Conservation (phyloP, 139 green algal species). For the Parachlorella kessleri region DNA sequence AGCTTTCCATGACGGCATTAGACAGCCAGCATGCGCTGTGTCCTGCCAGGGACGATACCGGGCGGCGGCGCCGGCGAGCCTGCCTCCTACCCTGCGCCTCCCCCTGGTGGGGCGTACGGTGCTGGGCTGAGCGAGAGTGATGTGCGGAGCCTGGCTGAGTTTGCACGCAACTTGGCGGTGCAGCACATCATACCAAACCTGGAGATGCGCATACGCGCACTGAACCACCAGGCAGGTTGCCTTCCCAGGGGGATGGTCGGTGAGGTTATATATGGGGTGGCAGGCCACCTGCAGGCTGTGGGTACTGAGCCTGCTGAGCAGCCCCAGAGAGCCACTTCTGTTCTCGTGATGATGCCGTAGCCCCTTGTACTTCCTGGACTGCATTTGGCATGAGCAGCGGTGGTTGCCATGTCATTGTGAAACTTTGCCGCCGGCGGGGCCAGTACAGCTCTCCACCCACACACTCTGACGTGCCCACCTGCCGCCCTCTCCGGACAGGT, state of each 20-base stretch:
- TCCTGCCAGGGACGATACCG: conserved; percentile 18
- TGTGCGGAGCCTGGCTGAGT: conserved; percentile 28
- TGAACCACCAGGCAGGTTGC: conserved; percentile 55
- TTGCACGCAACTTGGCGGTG: conserved; percentile 50
- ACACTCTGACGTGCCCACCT: too few relatives aligned
- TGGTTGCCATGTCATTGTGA: too few relatives aligned
- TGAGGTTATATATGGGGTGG: too few relatives aligned
- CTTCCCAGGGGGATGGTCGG: too few relatives aligned
- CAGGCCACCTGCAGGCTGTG: not conserved
- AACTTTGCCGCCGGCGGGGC: too few relatives aligned
- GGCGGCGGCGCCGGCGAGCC: conserved; percentile 47
- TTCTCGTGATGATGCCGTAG: too few relatives aligned
- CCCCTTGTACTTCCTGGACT: too few relatives aligned
- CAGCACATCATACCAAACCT: conserved; percentile 66
- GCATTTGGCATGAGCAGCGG: too few relatives aligned
- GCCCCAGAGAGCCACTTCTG: too few relatives aligned
- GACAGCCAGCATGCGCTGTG: too few relatives aligned
- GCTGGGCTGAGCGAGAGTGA: conserved; percentile 33
- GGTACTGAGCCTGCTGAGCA: not conserved
- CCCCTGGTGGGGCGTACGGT: conserved; percentile 20
- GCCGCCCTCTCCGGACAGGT: conserved; percentile 49
- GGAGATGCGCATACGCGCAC: conserved; percentile 62
- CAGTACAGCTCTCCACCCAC: too few relatives aligned
- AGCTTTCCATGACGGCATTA: too few relatives aligned
- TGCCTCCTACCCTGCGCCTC: not conserved